Conservation (phyloP, 164 flowering plant genomes). For the Chimonanthus praecox region DNA sequence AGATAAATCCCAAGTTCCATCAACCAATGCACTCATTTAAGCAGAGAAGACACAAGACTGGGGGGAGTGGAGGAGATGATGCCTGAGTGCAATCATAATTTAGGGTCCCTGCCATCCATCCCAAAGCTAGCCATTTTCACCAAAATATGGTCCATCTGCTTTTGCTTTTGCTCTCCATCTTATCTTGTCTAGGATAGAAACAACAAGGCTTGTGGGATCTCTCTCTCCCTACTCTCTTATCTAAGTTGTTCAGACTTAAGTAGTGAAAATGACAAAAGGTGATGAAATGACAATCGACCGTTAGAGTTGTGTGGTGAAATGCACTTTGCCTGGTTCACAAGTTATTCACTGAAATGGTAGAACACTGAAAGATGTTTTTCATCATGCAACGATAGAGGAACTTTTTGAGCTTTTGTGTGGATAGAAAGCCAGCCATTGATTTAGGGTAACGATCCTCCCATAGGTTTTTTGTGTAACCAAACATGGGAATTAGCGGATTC, state of each 20-base stretch:
- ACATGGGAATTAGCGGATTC: no score
- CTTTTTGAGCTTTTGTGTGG: no score
- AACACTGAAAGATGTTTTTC: neutral
- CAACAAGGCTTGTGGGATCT: neutral
- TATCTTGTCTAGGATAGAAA: neutral
- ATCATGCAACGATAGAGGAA: no score
- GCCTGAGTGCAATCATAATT: neutral
- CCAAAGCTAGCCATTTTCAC: neutral
- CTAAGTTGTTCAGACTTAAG: neutral
- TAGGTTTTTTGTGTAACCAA: no score
- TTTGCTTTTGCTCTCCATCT: neutral
- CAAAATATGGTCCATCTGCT: neutral
- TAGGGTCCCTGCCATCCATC: neutral
- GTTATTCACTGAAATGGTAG: neutral
- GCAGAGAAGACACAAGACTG: neutral
- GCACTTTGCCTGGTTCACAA: conserved; percentile 2
- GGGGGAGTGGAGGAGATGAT: neutral
- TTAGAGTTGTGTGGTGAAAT: neutral
- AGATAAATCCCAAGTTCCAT: conserved; percentile 1
- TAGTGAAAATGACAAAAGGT: neutral
- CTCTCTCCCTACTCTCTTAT: neutral
- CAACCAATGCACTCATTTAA: conserved; percentile 1
- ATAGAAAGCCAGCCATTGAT: no score
- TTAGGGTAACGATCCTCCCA: no score
- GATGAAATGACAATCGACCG: no score